Evolutionary conservation across 1,284 basidiomycete genomes (phyloP).

Genomic region (Trametes polyzona): DNA sequence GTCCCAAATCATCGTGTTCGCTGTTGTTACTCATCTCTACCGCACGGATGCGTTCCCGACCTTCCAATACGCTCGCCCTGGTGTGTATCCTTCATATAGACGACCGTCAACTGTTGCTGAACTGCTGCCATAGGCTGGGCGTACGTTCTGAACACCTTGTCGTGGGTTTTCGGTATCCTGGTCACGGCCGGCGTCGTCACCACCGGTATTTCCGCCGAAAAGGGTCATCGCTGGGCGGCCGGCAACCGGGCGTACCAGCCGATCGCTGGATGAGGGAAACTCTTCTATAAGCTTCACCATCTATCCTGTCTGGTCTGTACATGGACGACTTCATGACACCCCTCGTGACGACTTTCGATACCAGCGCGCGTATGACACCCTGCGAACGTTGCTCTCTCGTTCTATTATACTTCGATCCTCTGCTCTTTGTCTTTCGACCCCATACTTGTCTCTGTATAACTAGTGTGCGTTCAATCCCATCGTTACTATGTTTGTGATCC

Average conservation of each 20-base stretch:
- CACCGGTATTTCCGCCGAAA: conserved; percentile 69
- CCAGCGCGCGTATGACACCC: no score
- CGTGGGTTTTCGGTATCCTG: conserved; percentile 62
- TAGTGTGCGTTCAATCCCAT: not conserved
- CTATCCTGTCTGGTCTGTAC: no score
- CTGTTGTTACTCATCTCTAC: conserved; percentile 66
- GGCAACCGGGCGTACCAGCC: conserved; percentile 69
- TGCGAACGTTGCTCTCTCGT: not conserved
- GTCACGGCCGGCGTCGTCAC: conserved; percentile 56
- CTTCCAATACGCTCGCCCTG: conserved; percentile 62
- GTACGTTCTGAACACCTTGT: conserved; percentile 59
- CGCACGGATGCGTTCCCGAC: conserved; percentile 47
- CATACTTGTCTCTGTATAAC: not conserved
- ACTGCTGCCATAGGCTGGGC: conserved; percentile 48
- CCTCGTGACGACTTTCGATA: not conserved
- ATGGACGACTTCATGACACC: not conserved
- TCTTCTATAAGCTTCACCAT: no score
- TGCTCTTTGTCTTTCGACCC: not conserved
- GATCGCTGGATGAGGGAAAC: conserved; percentile 45
- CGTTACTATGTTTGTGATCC: no score
- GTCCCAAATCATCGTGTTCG: conserved; percentile 66
- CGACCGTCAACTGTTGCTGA: not conserved
- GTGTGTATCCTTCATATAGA: conserved; percentile 42
- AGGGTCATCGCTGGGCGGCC: conserved; percentile 74
- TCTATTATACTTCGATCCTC: not conserved